Percentiles rank a stretch among this genome's conserved stretches.
phyloP scores from a whole-genome alignment of 495 filamentous ascomycete species.

The Penicillium coprophilum region DNA sequence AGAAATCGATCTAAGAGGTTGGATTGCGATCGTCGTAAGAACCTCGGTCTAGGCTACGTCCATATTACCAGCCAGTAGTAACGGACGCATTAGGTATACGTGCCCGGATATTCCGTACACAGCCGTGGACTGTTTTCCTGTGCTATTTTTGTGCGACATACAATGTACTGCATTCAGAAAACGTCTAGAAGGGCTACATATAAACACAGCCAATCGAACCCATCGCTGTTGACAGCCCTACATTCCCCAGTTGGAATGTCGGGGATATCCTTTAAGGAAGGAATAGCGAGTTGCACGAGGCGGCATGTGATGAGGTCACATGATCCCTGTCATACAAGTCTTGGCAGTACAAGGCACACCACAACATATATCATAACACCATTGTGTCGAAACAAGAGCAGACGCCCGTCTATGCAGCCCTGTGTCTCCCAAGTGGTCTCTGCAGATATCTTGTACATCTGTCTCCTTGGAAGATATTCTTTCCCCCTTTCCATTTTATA shows the following conservation, averaged over 20 bases:
- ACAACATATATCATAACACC: neutral
- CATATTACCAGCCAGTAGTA: slow-evolving; percentile 4
- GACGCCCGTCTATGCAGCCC: too few relatives aligned
- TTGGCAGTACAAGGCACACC: neutral
- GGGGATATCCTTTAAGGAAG: neutral
- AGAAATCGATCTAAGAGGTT: neutral
- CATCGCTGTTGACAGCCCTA: neutral
- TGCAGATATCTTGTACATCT: too few relatives aligned
- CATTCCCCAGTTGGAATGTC: neutral
- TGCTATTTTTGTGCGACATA: neutral
- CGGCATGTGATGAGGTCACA: neutral
- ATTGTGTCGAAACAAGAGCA: neutral
- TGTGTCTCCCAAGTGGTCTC: too few relatives aligned
- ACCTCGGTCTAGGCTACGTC: neutral
- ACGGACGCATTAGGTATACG: neutral
- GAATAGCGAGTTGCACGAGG: neutral
- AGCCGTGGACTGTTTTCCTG: neutral
- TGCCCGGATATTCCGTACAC: neutral
- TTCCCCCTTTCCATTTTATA: too few relatives aligned
- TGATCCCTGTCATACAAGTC: neutral
- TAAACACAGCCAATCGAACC: neutral
- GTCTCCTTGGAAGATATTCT: too few relatives aligned
- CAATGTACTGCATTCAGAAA: slow-evolving; percentile 2
- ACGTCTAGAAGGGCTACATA: neutral
- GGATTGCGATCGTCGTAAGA: neutral